Evolutionary conservation across 2,329 filamentous ascomycete genomes (phyloP), one percentile per base, ranked within the genome.

Genomic region (Epichloe uncinata): DNA sequence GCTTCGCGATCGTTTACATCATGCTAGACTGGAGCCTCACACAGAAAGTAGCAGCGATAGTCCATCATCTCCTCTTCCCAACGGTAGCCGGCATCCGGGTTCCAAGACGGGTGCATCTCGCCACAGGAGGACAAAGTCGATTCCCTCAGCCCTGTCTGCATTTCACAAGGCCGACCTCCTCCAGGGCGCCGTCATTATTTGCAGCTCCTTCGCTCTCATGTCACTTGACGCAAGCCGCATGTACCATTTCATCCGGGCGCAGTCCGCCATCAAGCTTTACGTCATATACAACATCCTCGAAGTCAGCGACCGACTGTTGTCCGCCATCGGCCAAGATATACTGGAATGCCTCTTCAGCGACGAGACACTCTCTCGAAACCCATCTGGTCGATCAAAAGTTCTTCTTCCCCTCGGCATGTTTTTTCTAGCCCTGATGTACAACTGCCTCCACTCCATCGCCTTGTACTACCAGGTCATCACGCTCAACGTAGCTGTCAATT

Each of bases 221-320:
- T 83, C 80, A 22, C 84, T 98, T 43, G 94, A 98, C 63, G 93
- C 93, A 5, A 96, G 90, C 62, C 81, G 90, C 47, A 96, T 97
- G 87, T 98, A 98, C 62, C 93, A 98, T 65, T 90, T 90, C 60
- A 95, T 98, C 58, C 84, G 91, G 44, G 93, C 89, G 0, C 93
- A 98, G 66, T 91, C 90, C 2, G 90, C 91, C 7, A 96, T 98
- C 69, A 98, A 98, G 64, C 77, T 98, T 11, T 98, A 98, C 64
- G 93, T 98, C 52, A 97, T 98, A 50, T 98, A 95, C 73, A 98
- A 98, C 61, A 87, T 96, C 35, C 79, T 98, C 5, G 93, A 98
- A 68, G 86, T 94, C 2, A 85, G 85, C 49, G 93, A 98, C 66
- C 84, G 90, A 7, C 75, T 98, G 0, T 79, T 97, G 33, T 88